phyloP scores from a whole-genome alignment of 176 grass and related monocot species.

The Rhipidocladum racemiflorum region DNA sequence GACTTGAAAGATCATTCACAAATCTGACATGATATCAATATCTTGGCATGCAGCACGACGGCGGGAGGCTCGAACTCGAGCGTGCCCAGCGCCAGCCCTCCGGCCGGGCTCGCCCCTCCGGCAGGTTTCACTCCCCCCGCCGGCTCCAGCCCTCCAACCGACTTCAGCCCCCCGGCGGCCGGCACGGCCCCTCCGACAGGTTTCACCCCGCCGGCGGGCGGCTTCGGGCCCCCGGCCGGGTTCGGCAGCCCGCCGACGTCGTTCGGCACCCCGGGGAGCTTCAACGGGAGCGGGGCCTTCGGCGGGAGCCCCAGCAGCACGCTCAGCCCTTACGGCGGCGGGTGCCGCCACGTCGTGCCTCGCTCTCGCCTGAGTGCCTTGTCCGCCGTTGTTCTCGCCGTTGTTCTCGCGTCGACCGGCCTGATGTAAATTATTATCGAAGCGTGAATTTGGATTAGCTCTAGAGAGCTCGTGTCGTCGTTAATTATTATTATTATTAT shows the following conservation, averaged over 20 bases:
- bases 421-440: constrained; percentile 22
- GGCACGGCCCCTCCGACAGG: constrained; percentile 23
- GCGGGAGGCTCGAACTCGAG: constrained; percentile 45
- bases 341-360: background rate
- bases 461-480: background rate
- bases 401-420: background rate
- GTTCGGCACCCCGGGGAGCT: constrained; percentile 20
- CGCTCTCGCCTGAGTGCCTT: background rate
- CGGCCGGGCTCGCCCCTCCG: background rate
- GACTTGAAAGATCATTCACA: background rate
- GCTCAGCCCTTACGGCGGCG: constrained; percentile 30
- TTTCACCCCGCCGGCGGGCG: constrained; percentile 17
- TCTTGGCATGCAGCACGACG: constrained; percentile 11
- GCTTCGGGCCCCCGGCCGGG: background rate
- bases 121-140: constrained; percentile 31
- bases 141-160: constrained; percentile 43
- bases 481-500: constrained; percentile 2
- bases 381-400: background rate
- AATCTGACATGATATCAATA: background rate
- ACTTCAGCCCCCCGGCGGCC: constrained; percentile 15
- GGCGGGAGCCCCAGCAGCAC: constrained; percentile 41
- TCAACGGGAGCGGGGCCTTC: constrained; percentile 44
- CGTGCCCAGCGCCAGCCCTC: constrained; percentile 1
- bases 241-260: constrained; percentile 26
- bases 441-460: background rate